phyloP scores from a whole-genome alignment of 768 basidiomycete species.

The Boletus fagicola region DNA sequence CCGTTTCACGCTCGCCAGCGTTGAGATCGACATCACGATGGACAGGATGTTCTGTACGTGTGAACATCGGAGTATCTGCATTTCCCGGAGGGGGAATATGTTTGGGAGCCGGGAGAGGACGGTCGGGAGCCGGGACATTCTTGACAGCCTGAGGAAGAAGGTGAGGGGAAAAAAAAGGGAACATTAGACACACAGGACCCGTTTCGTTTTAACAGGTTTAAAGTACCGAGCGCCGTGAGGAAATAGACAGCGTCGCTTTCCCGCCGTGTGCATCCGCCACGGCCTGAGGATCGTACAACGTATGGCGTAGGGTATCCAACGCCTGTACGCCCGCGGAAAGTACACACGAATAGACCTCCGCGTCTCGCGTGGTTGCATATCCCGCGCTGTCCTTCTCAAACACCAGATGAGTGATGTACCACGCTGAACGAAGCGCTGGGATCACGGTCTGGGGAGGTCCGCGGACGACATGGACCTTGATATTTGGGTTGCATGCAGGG shows the following conservation, averaged over 20 bases:
- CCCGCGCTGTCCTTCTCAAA: conserved; percentile 7
- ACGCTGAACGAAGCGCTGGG: conserved; percentile 9
- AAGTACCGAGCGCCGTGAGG: conserved; percentile 12
- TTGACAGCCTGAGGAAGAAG: conserved; percentile 9
- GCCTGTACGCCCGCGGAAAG: neutral
- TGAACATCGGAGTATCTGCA: conserved; percentile 14
- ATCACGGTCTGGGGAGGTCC: conserved; percentile 18
- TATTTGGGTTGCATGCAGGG: conserved; percentile 12
- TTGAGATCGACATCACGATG: conserved; percentile 15
- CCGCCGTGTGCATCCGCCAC: conserved; percentile 3
- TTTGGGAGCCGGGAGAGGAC: conserved; percentile 6
- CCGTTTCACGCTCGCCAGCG: conserved; percentile 16
- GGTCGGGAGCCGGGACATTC: conserved; percentile 7
- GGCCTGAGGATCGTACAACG: neutral
- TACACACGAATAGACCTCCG: conserved; percentile 6
- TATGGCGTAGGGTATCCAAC: conserved; percentile 3
- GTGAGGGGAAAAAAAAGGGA: neutral
- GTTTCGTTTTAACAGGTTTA: neutral
- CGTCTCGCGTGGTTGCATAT: conserved; percentile 1
- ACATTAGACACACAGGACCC: conserved; percentile 1
- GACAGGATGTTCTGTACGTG: conserved; percentile 15
- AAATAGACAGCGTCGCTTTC: conserved; percentile 2
- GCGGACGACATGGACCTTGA: conserved; percentile 22
- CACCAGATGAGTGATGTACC: conserved; percentile 15
- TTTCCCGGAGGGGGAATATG: conserved; percentile 1